Evolutionary conservation across 345 rosid genomes (phyloP), one percentile per base, ranked within the genome.

Genomic region (Hibiscus mutabilis): DNA sequence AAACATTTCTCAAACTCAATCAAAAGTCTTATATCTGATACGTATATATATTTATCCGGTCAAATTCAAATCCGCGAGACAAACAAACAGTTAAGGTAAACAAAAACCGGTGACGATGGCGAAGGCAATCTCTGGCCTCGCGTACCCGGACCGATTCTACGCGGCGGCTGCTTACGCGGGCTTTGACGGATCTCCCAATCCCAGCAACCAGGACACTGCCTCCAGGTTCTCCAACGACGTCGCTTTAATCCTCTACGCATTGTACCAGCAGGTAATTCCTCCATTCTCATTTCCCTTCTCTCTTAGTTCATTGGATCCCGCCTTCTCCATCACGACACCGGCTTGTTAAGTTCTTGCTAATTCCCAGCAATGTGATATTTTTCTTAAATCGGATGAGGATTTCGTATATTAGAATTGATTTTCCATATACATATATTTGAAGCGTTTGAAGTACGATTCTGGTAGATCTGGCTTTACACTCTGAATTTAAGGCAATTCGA

Each of bases 141-240:
- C 98, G 57, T 93, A 93, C 80, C 98, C 98, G 33, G 96, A 92
- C 77, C 86, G 99, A 44, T 96, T 96, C 86, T 92, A 86, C 71
- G 93, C 97, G 7, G 99, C 99, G 25, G 91, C 97, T 27, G 68
- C 97, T 9, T 94, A 76, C 74, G 96, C 86, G 70, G 98, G 98
- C 33, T 83, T 94, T 78, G 96, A 88, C 40, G 96, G 97, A 90
- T 91, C 97, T 81, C 85, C 84, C 13, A 76, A 76, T 78, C 73
- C 96, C 42, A 58, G 86, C 79, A 67, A 79, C 77, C 78, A 79
- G 68, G 78, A 70, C 42, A 78, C 91, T 78, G 73, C 85, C 82
- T 86, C 96, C 68, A 94, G 86, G 86, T 94, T 85, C 86, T 75
- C 89, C 6, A 89, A 73, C 73, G 98, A 92, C 78, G 74, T 87